Evolutionary conservation across 2,329 filamentous ascomycete genomes (phyloP).

Genomic region (Aspergillus sergii): DNA sequence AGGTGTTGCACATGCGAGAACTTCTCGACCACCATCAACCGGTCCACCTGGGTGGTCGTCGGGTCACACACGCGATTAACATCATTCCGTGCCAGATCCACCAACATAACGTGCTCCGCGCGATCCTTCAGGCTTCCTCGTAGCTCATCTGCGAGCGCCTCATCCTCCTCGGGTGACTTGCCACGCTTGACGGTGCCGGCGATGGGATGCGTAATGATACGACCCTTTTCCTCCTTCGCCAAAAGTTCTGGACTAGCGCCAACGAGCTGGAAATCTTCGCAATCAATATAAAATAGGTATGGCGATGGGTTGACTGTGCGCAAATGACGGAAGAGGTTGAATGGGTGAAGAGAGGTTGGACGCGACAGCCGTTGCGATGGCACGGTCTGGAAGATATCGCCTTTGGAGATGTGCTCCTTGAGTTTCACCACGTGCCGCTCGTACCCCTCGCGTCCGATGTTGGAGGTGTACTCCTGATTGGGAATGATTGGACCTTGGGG

Average conservation of each 20-base stretch:
- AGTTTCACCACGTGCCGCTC: constrained; percentile 82
- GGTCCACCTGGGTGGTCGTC: constrained; percentile 83
- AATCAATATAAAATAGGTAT: constrained; percentile 95
- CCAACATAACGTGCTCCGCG: constrained; percentile 95
- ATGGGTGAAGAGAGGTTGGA: constrained; percentile 88
- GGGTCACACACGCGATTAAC: constrained; percentile 95
- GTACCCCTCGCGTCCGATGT: constrained; percentile 87
- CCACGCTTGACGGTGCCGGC: constrained; percentile 93
- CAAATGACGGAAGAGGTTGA: constrained; percentile 96
- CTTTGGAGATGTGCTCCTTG: constrained; percentile 86
- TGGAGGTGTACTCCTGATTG: constrained; percentile 82
- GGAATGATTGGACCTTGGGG: constrained; percentile 72
- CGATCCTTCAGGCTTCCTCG: constrained; percentile 84
- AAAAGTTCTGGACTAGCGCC: constrained; percentile 93
- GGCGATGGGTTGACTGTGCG: constrained; percentile 97
- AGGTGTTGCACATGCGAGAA: constrained; percentile 98
- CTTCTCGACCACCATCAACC: constrained; percentile 89
- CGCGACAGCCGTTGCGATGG: constrained; percentile 91
- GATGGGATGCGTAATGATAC: constrained; percentile 95
- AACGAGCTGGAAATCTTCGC: constrained; percentile 88
- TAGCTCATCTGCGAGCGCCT: constrained; percentile 74
- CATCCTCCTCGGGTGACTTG: constrained; percentile 77
- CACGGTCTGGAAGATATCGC: constrained; percentile 97
- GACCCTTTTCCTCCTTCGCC: constrained; percentile 83
- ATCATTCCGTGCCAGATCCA: constrained; percentile 94